Conservation (phyloP, 1,284 basidiomycete genomes). For the Mycena citricolor region DNA sequence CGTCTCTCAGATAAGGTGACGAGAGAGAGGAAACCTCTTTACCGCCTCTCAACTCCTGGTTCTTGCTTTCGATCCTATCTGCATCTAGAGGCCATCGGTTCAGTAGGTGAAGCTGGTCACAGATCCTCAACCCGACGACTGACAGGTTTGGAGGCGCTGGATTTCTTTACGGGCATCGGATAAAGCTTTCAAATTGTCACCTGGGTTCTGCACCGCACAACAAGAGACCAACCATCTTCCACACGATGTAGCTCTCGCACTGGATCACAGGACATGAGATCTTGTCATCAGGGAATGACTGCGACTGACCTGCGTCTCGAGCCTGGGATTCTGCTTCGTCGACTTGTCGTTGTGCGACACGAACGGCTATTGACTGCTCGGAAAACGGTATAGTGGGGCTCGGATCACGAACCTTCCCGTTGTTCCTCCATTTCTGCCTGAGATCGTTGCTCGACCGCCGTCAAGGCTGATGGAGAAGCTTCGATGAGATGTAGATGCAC, state of each 20-base stretch:
- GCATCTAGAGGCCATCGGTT: too few species aligned
- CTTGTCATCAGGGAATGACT: background rate
- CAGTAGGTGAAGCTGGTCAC: background rate
- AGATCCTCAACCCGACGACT: background rate
- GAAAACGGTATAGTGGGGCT: background rate
- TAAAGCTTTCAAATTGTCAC: conserved; percentile 9
- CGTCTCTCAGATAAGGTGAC: too few species aligned
- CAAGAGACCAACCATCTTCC: conserved; percentile 13
- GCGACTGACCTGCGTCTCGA: conserved; percentile 14
- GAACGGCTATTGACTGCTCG: conserved; percentile 10
- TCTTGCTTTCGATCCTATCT: conserved; percentile 16
- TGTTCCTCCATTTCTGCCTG: conserved; percentile 20
- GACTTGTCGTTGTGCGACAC: conserved; percentile 17
- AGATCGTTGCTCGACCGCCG: conserved; percentile 15
- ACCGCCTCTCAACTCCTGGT: conserved; percentile 11
- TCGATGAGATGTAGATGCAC: background rate
- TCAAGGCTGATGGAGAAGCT: conserved; percentile 12
- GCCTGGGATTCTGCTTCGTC: conserved; percentile 22
- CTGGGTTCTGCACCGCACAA: background rate
- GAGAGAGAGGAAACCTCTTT: background rate
- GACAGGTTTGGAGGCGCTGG: conserved; percentile 14
- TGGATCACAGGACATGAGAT: background rate
- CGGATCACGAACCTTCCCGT: conserved; percentile 11
- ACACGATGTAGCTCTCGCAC: conserved; percentile 19
- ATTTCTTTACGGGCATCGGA: conserved; percentile 19